Conservation (phyloP, 2,329 filamentous ascomycete genomes). For the Aspergillus hiratsukae region DNA sequence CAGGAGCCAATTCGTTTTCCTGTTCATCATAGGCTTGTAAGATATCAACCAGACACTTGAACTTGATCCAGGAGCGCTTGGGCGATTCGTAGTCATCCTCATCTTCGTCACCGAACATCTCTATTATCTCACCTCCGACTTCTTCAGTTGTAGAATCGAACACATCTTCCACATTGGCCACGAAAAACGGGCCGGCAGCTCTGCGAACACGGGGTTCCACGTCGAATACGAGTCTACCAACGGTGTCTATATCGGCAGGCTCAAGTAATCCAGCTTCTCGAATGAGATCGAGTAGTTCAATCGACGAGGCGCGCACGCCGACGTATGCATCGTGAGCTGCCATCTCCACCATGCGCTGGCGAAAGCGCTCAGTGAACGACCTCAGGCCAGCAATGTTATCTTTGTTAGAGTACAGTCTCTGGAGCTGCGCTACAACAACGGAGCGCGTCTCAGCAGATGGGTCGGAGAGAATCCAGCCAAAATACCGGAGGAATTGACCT, state of each 20-base stretch:
- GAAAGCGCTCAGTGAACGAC: constrained; percentile 90
- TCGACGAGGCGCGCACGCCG: constrained; percentile 71
- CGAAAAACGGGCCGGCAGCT: constrained; percentile 85
- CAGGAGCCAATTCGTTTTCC: constrained; percentile 32
- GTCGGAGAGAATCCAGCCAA: constrained; percentile 94
- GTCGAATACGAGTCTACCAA: constrained; percentile 87
- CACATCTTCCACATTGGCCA: constrained; percentile 76
- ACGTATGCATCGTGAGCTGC: constrained; percentile 80
- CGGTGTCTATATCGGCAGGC: constrained; percentile 81
- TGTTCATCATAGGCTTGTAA: constrained; percentile 76
- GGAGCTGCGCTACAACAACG: constrained; percentile 82
- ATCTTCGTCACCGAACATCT: constrained; percentile 70
- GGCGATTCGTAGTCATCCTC: constrained; percentile 67
- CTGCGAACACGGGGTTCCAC: constrained; percentile 78
- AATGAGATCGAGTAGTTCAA: constrained; percentile 76
- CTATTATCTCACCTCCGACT: constrained; percentile 71
- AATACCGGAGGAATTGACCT: constrained; percentile 81
- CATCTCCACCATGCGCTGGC: constrained; percentile 84
- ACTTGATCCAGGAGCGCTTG: constrained; percentile 78
- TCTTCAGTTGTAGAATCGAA: constrained; percentile 78
- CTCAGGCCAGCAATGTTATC: constrained; percentile 72
- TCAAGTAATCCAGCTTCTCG: constrained; percentile 82
- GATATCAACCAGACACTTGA: constrained; percentile 84
- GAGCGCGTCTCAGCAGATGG: constrained; percentile 66
- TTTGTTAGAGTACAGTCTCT: constrained; percentile 72